Base-by-base conservation (phyloP, 768 basidiomycete species). In the Lentinula lateritia region DNA sequence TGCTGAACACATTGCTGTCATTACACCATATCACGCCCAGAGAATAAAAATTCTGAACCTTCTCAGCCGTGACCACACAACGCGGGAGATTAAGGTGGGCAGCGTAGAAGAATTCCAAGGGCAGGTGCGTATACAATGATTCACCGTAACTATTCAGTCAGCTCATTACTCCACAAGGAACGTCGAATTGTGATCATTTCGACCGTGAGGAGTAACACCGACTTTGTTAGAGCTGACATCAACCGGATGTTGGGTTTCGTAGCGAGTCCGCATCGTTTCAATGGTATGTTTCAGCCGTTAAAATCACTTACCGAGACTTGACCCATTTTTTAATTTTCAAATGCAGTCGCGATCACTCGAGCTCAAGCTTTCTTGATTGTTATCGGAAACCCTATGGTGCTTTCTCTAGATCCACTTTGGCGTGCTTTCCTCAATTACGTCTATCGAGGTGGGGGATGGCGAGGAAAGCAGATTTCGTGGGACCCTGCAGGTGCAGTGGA, bases 41-140 rank as follows among this genome's bases (percentile, higher is more conserved):
- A 71, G 77, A 34, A 74, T 74, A 63, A 86, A 86, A 67, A 81
- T 88, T 18, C 71, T 75, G 52, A 72, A 69, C 38, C 65, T 73
- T 13, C 67, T 82, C 23, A 13, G 60, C 50, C 71, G 69, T 56
- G 73, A 70, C 61, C 67, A 50, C 62, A 67, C 67, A 67, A 61
- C 76, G 65, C 63, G 65, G 38, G 76, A 72, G 6, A 75, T 87
- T 67, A 87, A 83, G 61, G 84, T 88, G 12, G 87, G 85, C 35
- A 84, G 82, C 48, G 86, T 87, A 5, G 87, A 89, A 69, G 84
- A 86, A 60, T 88, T 86, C 70, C 87, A 88, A 69, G 87, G 87
- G 4, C 85, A 87, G 71, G 85, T 82, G 54, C 34, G 70, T 63
- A 61, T 46, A 43, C 38, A 3, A 2, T 43, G 18, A 8, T 61